Evolutionary conservation across 1,139 yeast genomes (phyloP), one percentile per base, ranked within the genome.

Genomic region (Saccharomyces hybrid): DNA sequence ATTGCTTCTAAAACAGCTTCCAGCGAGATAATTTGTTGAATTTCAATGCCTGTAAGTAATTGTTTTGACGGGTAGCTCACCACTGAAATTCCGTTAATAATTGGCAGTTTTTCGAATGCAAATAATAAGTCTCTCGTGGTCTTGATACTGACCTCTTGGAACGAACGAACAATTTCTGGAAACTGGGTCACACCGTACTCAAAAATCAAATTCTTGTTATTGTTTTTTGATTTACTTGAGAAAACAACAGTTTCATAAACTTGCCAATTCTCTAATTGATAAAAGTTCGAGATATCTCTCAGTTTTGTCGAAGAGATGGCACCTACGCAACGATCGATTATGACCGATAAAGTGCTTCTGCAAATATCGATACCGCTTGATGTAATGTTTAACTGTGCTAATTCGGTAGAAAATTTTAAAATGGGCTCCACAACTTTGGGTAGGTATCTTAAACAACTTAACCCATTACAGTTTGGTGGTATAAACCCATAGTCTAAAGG

Each of bases 401-500:
- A 61, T 42, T 73, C 76, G 46, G 73, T 73, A 47, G 80, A 73
- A 44, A 74, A 66, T 48, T 71, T 65, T 49, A 78, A 63, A 51
- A 77, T 61, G 11, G 72, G 63, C 51, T 72, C 70, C 49, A 75
- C 65, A 49, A 81, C 69, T 55, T 71, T 65, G 49, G 78, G 74
- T 38, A 81, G 63, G 59, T 78, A 80, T 57, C 77, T 73, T 20
- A 78, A 68, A 1, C 85, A 75, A 51, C 86, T 76, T 32, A 85
- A 68, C 7, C 85, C 78, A 60, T 83, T 85, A 1, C 88, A 75
- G 54, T 73, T 71, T 1, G 83, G 83, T 1, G 90, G 89, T 28
- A 83, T 64, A 60, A 82, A 83, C 2, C 83, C 82, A 66, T 74
- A 76, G 46, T 77, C 66, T 7, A 69, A 59, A 3, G 73, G 65